Conservation (phyloP, 371 early-diverging fungal genomes). For the Mucor plumbeus region DNA sequence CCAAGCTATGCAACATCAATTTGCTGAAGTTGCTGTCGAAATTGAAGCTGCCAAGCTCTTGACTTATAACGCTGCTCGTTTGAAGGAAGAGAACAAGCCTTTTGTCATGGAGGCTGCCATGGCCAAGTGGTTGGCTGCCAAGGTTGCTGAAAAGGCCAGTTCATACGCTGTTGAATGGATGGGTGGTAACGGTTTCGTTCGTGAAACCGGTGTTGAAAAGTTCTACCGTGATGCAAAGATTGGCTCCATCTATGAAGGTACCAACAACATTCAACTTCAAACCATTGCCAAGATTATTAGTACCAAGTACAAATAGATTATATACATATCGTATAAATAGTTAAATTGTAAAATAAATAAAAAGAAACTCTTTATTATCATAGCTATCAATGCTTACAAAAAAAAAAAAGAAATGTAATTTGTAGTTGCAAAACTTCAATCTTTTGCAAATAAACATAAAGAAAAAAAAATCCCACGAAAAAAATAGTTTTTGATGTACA, state of each 20-base stretch:
- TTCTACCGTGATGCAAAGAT: slow-evolving; percentile 97
- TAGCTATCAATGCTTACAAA: too few relatives aligned
- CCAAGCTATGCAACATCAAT: slow-evolving; percentile 98
- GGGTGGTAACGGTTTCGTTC: slow-evolving; percentile 97
- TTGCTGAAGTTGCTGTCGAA: slow-evolving; percentile 91
- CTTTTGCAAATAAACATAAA: too few relatives aligned
- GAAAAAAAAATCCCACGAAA: too few relatives aligned
- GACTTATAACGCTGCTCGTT: slow-evolving; percentile 96
- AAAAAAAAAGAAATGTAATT: too few relatives aligned
- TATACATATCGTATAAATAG: neutral
- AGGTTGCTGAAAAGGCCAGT: slow-evolving; percentile 93
- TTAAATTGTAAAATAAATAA: slow-evolving; percentile 8
- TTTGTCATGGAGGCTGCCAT: slow-evolving; percentile 97
- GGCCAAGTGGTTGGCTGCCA: slow-evolving; percentile 96
- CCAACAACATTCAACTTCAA: slow-evolving; percentile 93
- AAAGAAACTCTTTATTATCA: slow-evolving; percentile 1
- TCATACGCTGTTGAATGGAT: slow-evolving; percentile 94
- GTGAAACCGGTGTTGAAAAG: slow-evolving; percentile 83
- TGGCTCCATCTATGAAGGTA: slow-evolving; percentile 83
- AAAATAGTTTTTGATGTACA: too few relatives aligned
- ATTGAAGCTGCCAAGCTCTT: slow-evolving; percentile 97
- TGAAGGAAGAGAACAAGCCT: slow-evolving; percentile 91
- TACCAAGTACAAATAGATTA: slow-evolving; percentile 25
- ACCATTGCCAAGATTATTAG: slow-evolving; percentile 85
- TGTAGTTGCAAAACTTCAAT: too few relatives aligned